Evolutionary conservation across 1,284 basidiomycete species (phyloP).

Genomic region (Vanrija pseudolonga): DNA sequence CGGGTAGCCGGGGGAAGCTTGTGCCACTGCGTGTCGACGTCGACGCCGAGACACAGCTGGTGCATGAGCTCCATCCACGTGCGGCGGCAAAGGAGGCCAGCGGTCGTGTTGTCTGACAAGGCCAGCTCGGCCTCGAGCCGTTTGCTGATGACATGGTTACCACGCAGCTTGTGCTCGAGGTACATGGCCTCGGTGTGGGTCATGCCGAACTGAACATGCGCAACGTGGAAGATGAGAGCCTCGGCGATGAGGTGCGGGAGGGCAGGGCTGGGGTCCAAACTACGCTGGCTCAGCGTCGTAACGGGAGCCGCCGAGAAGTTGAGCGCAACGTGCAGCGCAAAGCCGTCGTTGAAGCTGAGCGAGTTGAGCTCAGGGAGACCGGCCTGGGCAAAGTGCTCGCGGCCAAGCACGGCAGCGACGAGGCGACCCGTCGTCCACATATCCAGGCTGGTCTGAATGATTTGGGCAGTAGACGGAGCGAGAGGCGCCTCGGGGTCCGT

Average conservation of each 20-base stretch:
- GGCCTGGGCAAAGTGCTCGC: slow-evolving; percentile 4
- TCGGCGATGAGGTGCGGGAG: slow-evolving; percentile 4
- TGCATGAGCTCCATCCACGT: slow-evolving; percentile 3
- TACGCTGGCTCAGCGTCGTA: not conserved
- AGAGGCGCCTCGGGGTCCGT: not conserved
- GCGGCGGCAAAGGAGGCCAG: not conserved
- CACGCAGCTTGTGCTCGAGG: not conserved
- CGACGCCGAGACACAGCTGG: slow-evolving; percentile 3
- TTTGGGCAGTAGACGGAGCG: not conserved
- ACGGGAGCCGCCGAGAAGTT: not conserved
- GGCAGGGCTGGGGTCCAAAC: too few relatives aligned
- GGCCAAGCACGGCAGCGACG: slow-evolving; percentile 1
- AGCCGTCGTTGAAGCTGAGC: not conserved
- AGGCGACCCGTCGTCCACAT: slow-evolving; percentile 6
- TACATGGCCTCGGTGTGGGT: slow-evolving; percentile 1
- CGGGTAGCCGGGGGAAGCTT: slow-evolving; percentile 1
- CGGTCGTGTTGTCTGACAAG: not conserved
- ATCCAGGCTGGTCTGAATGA: not conserved
- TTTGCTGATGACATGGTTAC: not conserved
- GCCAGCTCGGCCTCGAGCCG: slow-evolving; percentile 5
- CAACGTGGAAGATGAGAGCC: not conserved
- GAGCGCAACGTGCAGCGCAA: not conserved
- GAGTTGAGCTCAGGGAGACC: not conserved
- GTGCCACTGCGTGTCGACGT: slow-evolving; percentile 10
- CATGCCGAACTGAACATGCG: slow-evolving; percentile 14